Evolutionary conservation across 257 asterid species (phyloP).

Genomic region (Parsonsia alboflavescens): DNA sequence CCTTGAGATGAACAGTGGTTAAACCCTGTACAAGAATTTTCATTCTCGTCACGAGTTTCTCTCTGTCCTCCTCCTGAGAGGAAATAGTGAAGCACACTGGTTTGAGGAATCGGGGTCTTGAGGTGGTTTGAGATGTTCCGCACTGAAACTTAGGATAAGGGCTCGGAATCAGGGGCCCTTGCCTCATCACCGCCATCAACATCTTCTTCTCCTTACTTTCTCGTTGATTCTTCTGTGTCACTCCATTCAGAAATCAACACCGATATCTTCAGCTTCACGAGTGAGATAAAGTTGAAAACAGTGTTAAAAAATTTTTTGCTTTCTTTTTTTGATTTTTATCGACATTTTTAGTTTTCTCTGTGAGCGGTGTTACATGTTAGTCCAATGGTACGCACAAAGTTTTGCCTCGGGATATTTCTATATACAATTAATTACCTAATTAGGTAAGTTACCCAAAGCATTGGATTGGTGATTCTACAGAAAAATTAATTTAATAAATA

Average conservation of each 20-base stretch:
- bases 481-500: too few species aligned
- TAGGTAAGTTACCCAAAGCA: too few species aligned
- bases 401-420: too few species aligned
- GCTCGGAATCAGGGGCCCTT: conserved; percentile 50
- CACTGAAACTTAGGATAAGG: conserved; percentile 33
- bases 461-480: too few species aligned
- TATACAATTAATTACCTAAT: too few species aligned
- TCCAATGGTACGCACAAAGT: too few species aligned
- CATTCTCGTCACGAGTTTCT: not conserved
- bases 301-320: not conserved
- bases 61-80: not conserved
- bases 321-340: too few species aligned
- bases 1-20: conserved; percentile 8
- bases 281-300: conserved; percentile 13
- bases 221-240: not conserved
- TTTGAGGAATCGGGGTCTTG: conserved; percentile 24
- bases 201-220: conserved; percentile 21
- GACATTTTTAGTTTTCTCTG: too few species aligned
- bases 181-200: conserved; percentile 50
- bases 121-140: conserved; percentile 23
- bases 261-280: not conserved
- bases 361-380: too few species aligned
- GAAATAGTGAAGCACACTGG: conserved; percentile 31
- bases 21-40: conserved; percentile 1
- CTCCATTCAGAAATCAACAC: not conserved